Conservation (phyloP, 2,329 filamentous ascomycete genomes). For the Penicillium decumbens region DNA sequence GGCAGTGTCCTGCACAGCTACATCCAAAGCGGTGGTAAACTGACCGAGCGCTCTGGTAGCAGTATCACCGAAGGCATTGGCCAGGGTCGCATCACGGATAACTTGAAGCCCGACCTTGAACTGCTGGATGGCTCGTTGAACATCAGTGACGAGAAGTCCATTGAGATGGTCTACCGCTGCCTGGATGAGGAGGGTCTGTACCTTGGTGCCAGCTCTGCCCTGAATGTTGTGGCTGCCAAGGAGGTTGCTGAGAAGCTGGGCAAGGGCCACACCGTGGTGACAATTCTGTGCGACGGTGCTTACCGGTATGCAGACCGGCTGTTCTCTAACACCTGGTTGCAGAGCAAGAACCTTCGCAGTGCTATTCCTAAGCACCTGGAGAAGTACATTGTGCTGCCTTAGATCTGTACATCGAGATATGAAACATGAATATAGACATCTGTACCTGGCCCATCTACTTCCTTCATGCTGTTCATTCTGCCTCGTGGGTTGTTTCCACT, state of each 20-base stretch:
- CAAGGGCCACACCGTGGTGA: constrained; percentile 84
- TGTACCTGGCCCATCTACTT: neutral
- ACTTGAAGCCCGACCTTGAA: constrained; percentile 77
- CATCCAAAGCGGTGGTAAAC: constrained; percentile 75
- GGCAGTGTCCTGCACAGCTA: constrained; percentile 92
- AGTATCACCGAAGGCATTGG: constrained; percentile 98
- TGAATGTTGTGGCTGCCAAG: constrained; percentile 94
- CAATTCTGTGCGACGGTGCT: constrained; percentile 91
- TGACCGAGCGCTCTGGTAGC: constrained; percentile 74
- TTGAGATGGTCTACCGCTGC: constrained; percentile 96
- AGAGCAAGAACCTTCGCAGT: constrained; percentile 73
- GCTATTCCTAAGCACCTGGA: constrained; percentile 79
- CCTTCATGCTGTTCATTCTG: neutral
- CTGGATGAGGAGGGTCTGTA: constrained; percentile 95
- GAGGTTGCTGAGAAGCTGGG: constrained; percentile 89
- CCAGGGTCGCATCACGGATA: constrained; percentile 94
- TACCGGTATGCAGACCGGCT: constrained; percentile 92
- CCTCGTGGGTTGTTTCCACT: constrained; percentile 5
- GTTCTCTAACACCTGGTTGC: constrained; percentile 87
- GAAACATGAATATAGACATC: constrained; percentile 4
- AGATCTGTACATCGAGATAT: constrained; percentile 8
- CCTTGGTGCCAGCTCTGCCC: constrained; percentile 82
- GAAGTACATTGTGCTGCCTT: constrained; percentile 92
- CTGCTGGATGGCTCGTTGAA: constrained; percentile 78
- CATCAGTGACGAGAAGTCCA: constrained; percentile 87